phyloP scores from a whole-genome alignment of 2,329 filamentous ascomycete genomes.

The Epichloe brachyelytri region DNA sequence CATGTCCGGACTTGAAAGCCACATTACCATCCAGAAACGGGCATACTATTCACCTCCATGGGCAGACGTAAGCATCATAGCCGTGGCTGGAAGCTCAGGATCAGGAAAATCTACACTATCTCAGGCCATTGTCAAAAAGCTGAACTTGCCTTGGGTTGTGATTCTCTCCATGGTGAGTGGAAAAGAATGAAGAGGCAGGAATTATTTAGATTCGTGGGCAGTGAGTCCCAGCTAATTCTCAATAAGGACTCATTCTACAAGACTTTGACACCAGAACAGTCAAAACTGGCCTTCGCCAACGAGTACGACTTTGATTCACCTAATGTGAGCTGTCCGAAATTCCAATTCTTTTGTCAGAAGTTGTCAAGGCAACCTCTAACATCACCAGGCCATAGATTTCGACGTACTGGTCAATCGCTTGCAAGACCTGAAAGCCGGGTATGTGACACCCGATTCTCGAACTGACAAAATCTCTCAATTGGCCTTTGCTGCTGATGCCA shows the following conservation, averaged over 20 bases:
- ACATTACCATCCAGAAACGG: slow-evolving; percentile 39
- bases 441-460: slow-evolving; percentile 18
- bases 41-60: slow-evolving; percentile 87
- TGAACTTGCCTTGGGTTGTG: slow-evolving; percentile 95
- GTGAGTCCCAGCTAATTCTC: slow-evolving; percentile 11
- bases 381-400: slow-evolving; percentile 68
- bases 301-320: slow-evolving; percentile 96
- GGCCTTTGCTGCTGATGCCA: background rate
- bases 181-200: background rate
- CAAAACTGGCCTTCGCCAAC: slow-evolving; percentile 68
- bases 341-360: background rate
- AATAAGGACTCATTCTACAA: slow-evolving; percentile 96
- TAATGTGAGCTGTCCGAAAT: slow-evolving; percentile 32
- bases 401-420: slow-evolving; percentile 72
- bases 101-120: slow-evolving; percentile 91
- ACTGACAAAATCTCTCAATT: background rate
- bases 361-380: background rate
- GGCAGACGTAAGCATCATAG: slow-evolving; percentile 93
- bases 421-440: slow-evolving; percentile 84
- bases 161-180: slow-evolving; percentile 80
- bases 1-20: slow-evolving; percentile 24
- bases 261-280: slow-evolving; percentile 66
- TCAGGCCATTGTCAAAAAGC: slow-evolving; percentile 74
- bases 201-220: background rate
- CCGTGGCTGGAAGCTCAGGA: slow-evolving; percentile 86